Percentiles rank a stretch among this genome's conserved stretches.
Conservation (phyloP, 495 filamentous ascomycete species). For the Aspergillus bertholletiae region DNA sequence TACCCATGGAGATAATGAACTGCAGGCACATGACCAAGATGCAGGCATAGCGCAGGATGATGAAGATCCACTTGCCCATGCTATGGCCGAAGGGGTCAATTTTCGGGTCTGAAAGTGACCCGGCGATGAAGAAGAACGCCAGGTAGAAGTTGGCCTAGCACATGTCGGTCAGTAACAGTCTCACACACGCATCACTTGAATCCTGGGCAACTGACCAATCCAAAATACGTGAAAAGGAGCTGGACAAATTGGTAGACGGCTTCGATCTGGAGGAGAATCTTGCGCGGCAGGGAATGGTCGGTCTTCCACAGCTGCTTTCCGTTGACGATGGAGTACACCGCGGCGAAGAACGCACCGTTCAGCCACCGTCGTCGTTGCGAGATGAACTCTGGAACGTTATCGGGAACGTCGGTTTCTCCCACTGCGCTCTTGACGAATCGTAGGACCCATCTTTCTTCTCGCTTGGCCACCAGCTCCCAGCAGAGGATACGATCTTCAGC, state of each 20-base stretch:
- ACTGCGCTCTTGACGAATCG: constrained; percentile 95
- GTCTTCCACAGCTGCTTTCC: constrained; percentile 91
- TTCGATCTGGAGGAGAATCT: constrained; percentile 90
- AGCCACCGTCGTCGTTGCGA: constrained; percentile 95
- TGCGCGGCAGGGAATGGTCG: constrained; percentile 84
- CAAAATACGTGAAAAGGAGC: constrained; percentile 95
- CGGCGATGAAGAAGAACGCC: constrained; percentile 97
- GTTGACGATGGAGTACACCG: constrained; percentile 95
- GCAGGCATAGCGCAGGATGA: constrained; percentile 77
- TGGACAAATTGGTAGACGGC: constrained; percentile 92
- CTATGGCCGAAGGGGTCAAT: constrained; percentile 89
- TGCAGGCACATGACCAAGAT: constrained; percentile 87
- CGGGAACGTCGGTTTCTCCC: constrained; percentile 95
- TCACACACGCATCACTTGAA: neutral
- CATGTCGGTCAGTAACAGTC: neutral
- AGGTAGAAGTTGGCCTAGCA: constrained; percentile 91
- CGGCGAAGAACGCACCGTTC: constrained; percentile 98
- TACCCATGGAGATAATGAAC: constrained; percentile 98
- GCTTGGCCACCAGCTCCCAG: constrained; percentile 97
- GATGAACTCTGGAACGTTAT: constrained; percentile 77
- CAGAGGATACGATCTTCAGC: constrained; percentile 98
- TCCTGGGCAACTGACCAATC: constrained; percentile 52
- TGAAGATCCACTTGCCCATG: constrained; percentile 81
- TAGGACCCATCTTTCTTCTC: constrained; percentile 91
- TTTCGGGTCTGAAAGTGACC: constrained; percentile 75